Conservation (phyloP, 306 rosid genomes). For the Vigna mungo region DNA sequence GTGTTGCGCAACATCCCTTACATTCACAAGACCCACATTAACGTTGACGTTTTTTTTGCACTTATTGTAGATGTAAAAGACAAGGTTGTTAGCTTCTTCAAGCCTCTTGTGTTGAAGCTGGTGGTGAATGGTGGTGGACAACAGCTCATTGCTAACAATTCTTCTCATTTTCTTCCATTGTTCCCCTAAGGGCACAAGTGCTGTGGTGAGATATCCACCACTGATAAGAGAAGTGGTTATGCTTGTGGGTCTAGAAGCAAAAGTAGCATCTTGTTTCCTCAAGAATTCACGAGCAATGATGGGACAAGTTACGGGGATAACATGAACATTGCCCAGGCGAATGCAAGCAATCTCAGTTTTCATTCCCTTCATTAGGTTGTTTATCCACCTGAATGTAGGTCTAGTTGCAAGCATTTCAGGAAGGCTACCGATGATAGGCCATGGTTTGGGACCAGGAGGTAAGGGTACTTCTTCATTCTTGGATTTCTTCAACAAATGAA, state of each 20-base stretch:
- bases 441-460: slow-evolving; percentile 14
- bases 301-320: background rate
- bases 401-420: slow-evolving; percentile 2
- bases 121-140: background rate
- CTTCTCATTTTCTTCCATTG: slow-evolving; percentile 46
- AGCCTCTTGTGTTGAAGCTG: slow-evolving; percentile 40
- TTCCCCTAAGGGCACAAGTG: background rate
- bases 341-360: background rate
- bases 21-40: background rate
- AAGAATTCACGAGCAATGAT: slow-evolving; percentile 16
- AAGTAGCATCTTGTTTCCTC: background rate
- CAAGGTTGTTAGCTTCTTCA: slow-evolving; percentile 44
- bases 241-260: slow-evolving; percentile 38
- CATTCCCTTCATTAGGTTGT: slow-evolving; percentile 5
- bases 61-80: background rate
- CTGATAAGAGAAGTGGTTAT: slow-evolving; percentile 25
- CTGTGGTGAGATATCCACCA: slow-evolving; percentile 10
- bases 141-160: background rate
- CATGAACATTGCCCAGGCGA: slow-evolving; percentile 7
- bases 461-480: background rate
- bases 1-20: background rate
- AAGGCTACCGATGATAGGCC: background rate
- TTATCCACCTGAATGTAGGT: slow-evolving; percentile 5
- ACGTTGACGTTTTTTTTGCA: background rate
- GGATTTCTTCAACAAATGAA: background rate